phyloP scores from a whole-genome alignment of 1,139 yeast species.

The Arxiozyma bovina region DNA sequence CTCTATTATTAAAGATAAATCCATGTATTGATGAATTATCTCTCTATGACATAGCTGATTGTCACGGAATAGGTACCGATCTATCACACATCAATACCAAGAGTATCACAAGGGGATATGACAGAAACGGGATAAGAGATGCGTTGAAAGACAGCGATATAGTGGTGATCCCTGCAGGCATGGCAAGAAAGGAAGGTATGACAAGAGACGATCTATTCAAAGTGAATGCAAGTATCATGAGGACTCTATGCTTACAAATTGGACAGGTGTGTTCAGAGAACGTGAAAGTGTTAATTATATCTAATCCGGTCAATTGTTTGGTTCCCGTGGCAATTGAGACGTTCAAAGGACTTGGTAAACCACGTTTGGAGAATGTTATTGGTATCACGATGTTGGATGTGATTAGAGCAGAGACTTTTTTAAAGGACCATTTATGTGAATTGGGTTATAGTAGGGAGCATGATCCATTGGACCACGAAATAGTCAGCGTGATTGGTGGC shows the following conservation, averaged over 20 bases:
- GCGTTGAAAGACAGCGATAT: constrained; percentile 51
- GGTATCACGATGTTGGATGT: constrained; percentile 69
- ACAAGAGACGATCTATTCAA: constrained; percentile 69
- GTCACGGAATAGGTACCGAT: constrained; percentile 67
- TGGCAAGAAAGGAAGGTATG: constrained; percentile 76
- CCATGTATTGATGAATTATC: constrained; percentile 48
- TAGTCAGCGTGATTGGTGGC: constrained; percentile 59
- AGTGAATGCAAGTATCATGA: constrained; percentile 62
- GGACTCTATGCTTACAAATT: constrained; percentile 44
- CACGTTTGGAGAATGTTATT: constrained; percentile 54
- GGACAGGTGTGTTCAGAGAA: constrained; percentile 48
- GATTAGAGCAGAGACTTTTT: constrained; percentile 61
- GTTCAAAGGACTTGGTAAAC: constrained; percentile 41
- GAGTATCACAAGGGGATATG: constrained; percentile 34
- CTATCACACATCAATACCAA: constrained; percentile 59
- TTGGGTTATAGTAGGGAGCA: constrained; percentile 13
- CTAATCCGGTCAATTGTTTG: constrained; percentile 69
- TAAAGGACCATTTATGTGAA: constrained; percentile 32
- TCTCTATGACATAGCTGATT: constrained; percentile 58
- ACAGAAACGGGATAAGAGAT: constrained; percentile 38
- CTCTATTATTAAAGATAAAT: constrained; percentile 53
- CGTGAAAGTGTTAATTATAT: constrained; percentile 57
- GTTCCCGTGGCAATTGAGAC: constrained; percentile 72
- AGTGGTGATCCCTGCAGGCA: constrained; percentile 74
- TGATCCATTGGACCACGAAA: constrained; percentile 14